phyloP scores from a whole-genome alignment of 768 basidiomycete species.

The Auricularia cornea region DNA sequence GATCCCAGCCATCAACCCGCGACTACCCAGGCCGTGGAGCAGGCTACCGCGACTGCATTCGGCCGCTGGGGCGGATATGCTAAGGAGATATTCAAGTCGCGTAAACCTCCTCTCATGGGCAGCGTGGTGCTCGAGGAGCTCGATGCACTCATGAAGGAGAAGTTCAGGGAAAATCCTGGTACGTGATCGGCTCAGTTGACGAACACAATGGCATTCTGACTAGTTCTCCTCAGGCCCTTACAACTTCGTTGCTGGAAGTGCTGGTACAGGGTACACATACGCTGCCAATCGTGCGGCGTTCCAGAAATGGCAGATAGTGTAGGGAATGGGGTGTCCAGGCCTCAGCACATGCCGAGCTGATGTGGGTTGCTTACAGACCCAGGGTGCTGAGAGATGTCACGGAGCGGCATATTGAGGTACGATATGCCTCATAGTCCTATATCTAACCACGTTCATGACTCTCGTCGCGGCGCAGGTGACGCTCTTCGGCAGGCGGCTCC shows the following conservation, averaged over 20 bases:
- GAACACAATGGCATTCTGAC: no score
- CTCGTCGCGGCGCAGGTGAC: background rate
- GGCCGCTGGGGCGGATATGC: background rate
- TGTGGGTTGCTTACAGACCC: conserved; percentile 27
- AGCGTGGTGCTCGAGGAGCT: background rate
- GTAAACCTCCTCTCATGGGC: background rate
- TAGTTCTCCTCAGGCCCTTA: background rate
- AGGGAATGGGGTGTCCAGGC: background rate
- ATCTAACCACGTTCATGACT: background rate
- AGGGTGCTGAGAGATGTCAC: conserved; percentile 64
- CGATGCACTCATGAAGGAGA: background rate
- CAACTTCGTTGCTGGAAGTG: background rate
- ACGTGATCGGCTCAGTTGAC: background rate
- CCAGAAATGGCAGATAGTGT: background rate
- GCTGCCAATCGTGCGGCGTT: background rate
- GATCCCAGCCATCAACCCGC: background rate
- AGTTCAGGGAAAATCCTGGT: background rate
- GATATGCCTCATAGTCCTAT: background rate
- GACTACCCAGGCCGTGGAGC: background rate
- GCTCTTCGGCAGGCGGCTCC: background rate
- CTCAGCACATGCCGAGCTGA: background rate
- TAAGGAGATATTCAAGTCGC: background rate
- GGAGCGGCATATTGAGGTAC: conserved; percentile 28
- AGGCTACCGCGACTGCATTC: background rate
- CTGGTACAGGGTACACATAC: background rate